A percentile compares a stretch with the other conserved stretches of the same genome.
These are phyloP conservation scores for Fagus crenata DNA, from an alignment of 306 rosid species.

Conservation along the genomic window DNA sequence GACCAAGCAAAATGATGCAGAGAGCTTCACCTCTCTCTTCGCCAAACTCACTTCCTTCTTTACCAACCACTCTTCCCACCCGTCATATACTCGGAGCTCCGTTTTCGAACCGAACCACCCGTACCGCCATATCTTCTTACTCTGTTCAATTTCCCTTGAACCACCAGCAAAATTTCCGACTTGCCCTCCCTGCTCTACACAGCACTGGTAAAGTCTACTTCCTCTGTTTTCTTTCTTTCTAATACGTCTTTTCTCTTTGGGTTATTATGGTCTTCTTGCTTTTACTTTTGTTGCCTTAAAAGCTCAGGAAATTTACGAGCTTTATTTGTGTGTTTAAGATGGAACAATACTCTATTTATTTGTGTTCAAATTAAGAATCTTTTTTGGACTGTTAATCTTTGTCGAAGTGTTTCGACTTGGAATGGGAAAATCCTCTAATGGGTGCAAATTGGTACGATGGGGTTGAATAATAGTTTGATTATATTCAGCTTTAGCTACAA, in stretches of 20 bases:
- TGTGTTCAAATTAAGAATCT: not conserved
- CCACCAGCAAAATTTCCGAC: constrained; percentile 36
- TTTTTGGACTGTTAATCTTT: not conserved
- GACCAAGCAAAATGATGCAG: constrained; percentile 31
- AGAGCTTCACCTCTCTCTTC: constrained; percentile 43
- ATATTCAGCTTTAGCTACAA: not conserved
- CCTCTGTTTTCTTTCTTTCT: not conserved
- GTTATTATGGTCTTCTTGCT: not conserved
- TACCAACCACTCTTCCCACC: constrained; percentile 29
- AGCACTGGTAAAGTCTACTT: constrained; percentile 41
- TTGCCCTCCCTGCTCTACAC: constrained; percentile 34
- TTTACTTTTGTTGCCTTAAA: not conserved
- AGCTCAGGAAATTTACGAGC: not conserved
- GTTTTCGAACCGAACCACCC: constrained; percentile 25
- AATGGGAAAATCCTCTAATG: too few relatives aligned
- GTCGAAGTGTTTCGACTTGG: too few relatives aligned
- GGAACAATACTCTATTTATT: not conserved
- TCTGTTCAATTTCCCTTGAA: constrained; percentile 28
- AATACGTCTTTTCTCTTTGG: not conserved
- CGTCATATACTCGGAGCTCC: constrained; percentile 37
- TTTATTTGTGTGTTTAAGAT: not conserved
- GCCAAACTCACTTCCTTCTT: constrained; percentile 30
- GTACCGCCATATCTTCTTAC: constrained; percentile 10
- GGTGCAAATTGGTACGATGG: too few relatives aligned
- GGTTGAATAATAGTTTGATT: too few relatives aligned